Conservation (phyloP, 1,139 yeast genomes). For the Yamadazyma oceani region DNA sequence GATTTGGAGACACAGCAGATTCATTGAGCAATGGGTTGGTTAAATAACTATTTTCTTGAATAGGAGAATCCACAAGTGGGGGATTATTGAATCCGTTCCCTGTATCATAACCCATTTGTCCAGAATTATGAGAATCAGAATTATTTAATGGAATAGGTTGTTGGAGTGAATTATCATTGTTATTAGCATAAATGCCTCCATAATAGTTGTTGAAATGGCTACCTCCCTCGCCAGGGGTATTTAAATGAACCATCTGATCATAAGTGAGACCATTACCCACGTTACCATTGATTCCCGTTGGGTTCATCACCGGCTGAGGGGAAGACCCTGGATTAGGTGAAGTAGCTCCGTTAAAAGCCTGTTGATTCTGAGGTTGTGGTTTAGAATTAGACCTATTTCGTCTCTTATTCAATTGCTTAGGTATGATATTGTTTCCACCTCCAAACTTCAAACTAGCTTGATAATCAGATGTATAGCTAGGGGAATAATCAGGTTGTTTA, state of each 20-base stretch:
- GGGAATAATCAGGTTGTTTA: constrained; percentile 30
- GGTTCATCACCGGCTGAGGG: not conserved
- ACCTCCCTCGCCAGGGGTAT: not conserved
- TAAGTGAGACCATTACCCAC: too few species aligned
- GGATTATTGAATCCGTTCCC: not conserved
- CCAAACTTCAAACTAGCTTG: constrained; percentile 47
- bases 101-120: not conserved
- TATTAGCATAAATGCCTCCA: constrained; percentile 13
- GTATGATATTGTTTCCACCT: constrained; percentile 36
- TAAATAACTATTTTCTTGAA: not conserved
- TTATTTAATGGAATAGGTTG: constrained; percentile 6
- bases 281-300: not conserved
- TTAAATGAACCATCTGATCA: too few species aligned
- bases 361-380: not conserved
- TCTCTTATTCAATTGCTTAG: constrained; percentile 18
- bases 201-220: constrained; percentile 8
- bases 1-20: not conserved
- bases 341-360: not conserved
- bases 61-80: too few species aligned
- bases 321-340: too few species aligned
- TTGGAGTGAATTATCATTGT: constrained; percentile 5
- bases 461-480: constrained; percentile 35
- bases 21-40: not conserved
- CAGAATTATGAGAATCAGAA: not conserved
- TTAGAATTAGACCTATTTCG: constrained; percentile 15